phyloP scores from a whole-genome alignment of 148 eudicot genomes.

The Camellia granthamiana region DNA sequence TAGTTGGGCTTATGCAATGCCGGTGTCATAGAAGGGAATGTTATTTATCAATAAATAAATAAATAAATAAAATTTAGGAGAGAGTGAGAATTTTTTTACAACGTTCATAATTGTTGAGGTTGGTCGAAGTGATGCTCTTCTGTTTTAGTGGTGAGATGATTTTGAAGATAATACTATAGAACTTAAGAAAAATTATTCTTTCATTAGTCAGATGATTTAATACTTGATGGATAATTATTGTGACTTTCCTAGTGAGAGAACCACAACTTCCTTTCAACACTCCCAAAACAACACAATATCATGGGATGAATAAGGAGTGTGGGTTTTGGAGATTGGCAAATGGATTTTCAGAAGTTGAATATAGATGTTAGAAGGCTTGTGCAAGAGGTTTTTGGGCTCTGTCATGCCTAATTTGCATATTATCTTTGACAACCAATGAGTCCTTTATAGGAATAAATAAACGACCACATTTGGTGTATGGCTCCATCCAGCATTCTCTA shows the following conservation, averaged over 20 bases:
- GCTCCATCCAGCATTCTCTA: background rate
- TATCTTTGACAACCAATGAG: background rate
- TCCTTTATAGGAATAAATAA: background rate
- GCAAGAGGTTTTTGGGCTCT: background rate
- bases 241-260: background rate
- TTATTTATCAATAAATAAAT: no score
- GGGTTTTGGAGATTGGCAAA: background rate
- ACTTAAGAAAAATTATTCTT: no score
- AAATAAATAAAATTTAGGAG: background rate
- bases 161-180: no score
- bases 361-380: background rate
- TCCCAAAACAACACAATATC: background rate
- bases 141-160: no score
- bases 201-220: background rate
- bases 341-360: constrained; percentile 5
- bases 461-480: background rate
- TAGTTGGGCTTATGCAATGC: no score
- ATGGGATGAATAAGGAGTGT: background rate
- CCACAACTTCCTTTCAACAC: background rate
- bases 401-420: background rate
- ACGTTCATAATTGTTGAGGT: no score
- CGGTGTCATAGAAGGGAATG: no score
- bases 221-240: background rate
- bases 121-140: no score
- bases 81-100: no score